Percentiles rank a stretch among this genome's conserved stretches.
Conservation (phyloP, 768 basidiomycete genomes). For the Boletus eberwhitei region DNA sequence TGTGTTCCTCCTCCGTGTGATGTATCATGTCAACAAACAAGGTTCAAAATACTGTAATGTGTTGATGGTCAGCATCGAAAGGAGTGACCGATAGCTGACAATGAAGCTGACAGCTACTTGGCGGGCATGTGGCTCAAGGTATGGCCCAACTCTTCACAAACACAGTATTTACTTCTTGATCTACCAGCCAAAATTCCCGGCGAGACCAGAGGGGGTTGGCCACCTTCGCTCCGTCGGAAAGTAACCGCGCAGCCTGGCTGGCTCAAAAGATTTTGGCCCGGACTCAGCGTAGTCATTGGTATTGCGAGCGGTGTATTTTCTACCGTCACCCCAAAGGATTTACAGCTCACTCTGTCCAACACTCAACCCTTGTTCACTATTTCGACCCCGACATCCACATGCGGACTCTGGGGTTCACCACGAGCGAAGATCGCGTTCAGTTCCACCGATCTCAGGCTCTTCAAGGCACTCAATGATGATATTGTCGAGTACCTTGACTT, state of each 20-base stretch:
- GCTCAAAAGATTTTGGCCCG: slow-evolving; percentile 14
- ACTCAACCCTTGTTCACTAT: slow-evolving; percentile 1
- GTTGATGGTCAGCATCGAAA: not conserved
- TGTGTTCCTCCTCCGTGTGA: no score
- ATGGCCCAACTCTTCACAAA: not conserved
- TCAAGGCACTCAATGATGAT: slow-evolving; percentile 16
- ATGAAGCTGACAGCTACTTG: not conserved
- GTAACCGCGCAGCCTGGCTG: slow-evolving; percentile 12
- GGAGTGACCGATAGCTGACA: slow-evolving; percentile 12
- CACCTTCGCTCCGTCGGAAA: slow-evolving; percentile 13
- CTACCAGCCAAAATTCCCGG: slow-evolving; percentile 12
- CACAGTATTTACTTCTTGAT: not conserved
- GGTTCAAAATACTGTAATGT: not conserved
- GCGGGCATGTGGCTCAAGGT: slow-evolving; percentile 15
- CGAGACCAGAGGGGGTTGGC: slow-evolving; percentile 13
- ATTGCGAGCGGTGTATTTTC: slow-evolving; percentile 19
- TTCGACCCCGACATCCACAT: slow-evolving; percentile 15
- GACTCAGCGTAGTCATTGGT: slow-evolving; percentile 14
- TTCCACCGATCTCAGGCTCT: slow-evolving; percentile 7
- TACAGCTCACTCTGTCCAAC: not conserved
- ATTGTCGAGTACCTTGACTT: slow-evolving; percentile 21
- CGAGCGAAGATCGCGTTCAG: slow-evolving; percentile 14
- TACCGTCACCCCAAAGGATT: slow-evolving; percentile 7
- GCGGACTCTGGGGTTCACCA: slow-evolving; percentile 13
- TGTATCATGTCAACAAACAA: not conserved